A percentile compares a stretch with the other conserved stretches of the same genome.
These are phyloP conservation scores for Aspergillus carlsbadensis DNA, from an alignment of 495 filamentous ascomycete species.

Conservation along the genomic window DNA sequence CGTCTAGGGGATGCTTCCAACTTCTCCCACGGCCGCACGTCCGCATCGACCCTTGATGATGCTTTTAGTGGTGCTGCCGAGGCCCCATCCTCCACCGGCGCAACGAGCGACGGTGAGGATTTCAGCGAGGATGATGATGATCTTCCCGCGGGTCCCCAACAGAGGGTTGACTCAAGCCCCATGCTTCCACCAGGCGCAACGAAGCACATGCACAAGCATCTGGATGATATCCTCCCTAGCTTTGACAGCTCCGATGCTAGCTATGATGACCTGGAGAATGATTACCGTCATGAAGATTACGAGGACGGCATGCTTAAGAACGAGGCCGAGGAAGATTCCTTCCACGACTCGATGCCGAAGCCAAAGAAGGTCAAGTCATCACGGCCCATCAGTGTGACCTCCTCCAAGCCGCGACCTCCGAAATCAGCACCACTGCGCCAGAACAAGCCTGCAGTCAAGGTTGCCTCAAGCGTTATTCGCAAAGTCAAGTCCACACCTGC, in stretches of 20 bases:
- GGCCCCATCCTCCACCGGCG: slow-evolving; percentile 77
- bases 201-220: slow-evolving; percentile 54
- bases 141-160: slow-evolving; percentile 58
- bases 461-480: slow-evolving; percentile 32
- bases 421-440: slow-evolving; percentile 41
- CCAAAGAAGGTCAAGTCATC: slow-evolving; percentile 45
- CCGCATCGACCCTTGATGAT: slow-evolving; percentile 91
- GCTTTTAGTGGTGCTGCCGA: slow-evolving; percentile 86
- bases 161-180: slow-evolving; percentile 59
- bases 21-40: slow-evolving; percentile 84
- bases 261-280: slow-evolving; percentile 54
- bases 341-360: slow-evolving; percentile 43
- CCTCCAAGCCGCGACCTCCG: slow-evolving; percentile 33
- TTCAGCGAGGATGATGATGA: slow-evolving; percentile 71
- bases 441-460: slow-evolving; percentile 46
- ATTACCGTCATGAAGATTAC: slow-evolving; percentile 57
- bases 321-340: slow-evolving; percentile 48
- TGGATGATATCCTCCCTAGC: slow-evolving; percentile 62
- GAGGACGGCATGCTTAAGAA: slow-evolving; percentile 56
- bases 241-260: slow-evolving; percentile 73
- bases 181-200: slow-evolving; percentile 49
- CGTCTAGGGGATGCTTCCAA: slow-evolving; percentile 89
- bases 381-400: slow-evolving; percentile 30
- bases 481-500: slow-evolving; percentile 58
- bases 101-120: slow-evolving; percentile 76